Percentiles rank a stretch among this genome's conserved stretches.
phyloP scores from a whole-genome alignment of 768 basidiomycete genomes.

The Xerocomellus intermedius region DNA sequence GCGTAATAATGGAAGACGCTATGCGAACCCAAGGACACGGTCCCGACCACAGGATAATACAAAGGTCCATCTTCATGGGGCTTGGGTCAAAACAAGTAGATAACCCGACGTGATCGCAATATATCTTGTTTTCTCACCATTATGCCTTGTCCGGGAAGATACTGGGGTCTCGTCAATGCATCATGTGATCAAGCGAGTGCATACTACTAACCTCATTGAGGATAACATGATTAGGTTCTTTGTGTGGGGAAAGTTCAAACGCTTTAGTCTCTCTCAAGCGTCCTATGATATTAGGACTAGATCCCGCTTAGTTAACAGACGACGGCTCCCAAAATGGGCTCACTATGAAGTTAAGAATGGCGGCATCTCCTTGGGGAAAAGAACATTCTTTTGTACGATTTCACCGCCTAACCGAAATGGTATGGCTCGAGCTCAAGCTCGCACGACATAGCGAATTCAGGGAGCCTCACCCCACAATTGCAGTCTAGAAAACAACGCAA shows the following conservation, averaged over 20 bases:
- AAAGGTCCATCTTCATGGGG: constrained; percentile 92
- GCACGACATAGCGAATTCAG: neutral
- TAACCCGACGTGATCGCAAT: constrained; percentile 6
- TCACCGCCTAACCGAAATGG: constrained; percentile 59
- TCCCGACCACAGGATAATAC: constrained; percentile 85
- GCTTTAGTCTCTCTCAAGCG: constrained; percentile 64
- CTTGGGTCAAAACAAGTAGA: constrained; percentile 37
- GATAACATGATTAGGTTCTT: constrained; percentile 82
- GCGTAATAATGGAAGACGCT: constrained; percentile 80
- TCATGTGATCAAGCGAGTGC: constrained; percentile 2
- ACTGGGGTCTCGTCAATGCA: constrained; percentile 43
- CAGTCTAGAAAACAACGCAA: constrained; percentile 41
- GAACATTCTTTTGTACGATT: constrained; percentile 60
- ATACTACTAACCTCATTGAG: constrained; percentile 67
- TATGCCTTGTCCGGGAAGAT: constrained; percentile 89
- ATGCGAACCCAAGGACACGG: constrained; percentile 86
- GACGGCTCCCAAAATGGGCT: constrained; percentile 22
- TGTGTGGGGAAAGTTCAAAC: constrained; percentile 63
- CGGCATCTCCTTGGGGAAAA: constrained; percentile 72
- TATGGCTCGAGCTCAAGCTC: constrained; percentile 1
- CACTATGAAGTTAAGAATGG: constrained; percentile 68
- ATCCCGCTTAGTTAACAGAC: constrained; percentile 5
- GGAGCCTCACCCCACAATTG: constrained; percentile 65
- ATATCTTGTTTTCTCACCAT: constrained; percentile 53
- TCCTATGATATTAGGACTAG: constrained; percentile 75